Percentiles rank a stretch among this genome's conserved stretches.
Conservation (phyloP, 352 stramenopile species). For the Peronospora belbahrii region DNA sequence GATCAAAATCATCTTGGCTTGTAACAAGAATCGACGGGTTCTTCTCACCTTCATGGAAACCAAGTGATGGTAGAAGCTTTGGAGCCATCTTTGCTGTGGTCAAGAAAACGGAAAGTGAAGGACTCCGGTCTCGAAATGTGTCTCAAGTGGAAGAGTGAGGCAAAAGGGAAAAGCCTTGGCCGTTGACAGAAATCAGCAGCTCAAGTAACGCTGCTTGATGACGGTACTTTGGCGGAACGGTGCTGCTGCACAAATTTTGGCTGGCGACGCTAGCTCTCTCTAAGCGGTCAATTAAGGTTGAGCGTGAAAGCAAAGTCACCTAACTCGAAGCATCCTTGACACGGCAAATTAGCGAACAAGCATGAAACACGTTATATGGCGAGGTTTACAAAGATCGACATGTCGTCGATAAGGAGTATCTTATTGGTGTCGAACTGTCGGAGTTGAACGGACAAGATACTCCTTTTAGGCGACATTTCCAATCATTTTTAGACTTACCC, state of each 20-base stretch:
- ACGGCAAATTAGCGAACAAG: background rate
- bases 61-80: slow-evolving; percentile 2
- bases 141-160: background rate
- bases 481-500: no score
- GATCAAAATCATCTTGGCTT: slow-evolving; percentile 12
- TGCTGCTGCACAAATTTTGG: slow-evolving; percentile 6
- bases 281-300: no score
- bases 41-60: slow-evolving; percentile 8
- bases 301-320: background rate
- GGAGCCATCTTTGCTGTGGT: slow-evolving; percentile 6
- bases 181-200: slow-evolving; percentile 21
- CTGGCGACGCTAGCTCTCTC: no score
- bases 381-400: background rate
- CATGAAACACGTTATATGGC: background rate
- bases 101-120: slow-evolving; percentile 18
- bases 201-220: slow-evolving; percentile 13
- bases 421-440: background rate
- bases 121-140: background rate
- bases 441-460: background rate
- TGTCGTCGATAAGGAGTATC: background rate
- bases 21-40: slow-evolving; percentile 20
- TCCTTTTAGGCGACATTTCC: no score
- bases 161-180: background rate
- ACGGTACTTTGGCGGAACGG: slow-evolving; percentile 2
- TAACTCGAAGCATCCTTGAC: background rate